These are phyloP conservation scores for Stenocarpella maydis DNA, from an alignment of 2,329 filamentous ascomycete genomes.

Conservation along the genomic window DNA sequence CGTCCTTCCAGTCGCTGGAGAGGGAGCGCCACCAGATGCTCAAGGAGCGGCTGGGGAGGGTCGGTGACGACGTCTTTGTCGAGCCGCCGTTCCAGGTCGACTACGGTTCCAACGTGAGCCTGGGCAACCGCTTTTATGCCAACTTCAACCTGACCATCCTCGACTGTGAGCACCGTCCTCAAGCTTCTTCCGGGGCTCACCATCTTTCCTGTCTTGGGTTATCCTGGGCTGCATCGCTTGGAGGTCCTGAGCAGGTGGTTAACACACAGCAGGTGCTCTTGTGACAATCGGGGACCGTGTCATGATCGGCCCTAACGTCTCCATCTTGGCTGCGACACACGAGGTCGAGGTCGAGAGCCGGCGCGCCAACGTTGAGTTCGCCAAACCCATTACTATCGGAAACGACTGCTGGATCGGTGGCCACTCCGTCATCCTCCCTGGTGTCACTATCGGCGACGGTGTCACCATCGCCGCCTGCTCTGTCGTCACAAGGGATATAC, in stretches of 20 bases:
- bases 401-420: constrained; percentile 27
- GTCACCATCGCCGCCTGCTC: constrained; percentile 13
- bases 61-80: constrained; percentile 63
- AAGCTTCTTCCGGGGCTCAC: no score
- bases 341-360: constrained; percentile 67
- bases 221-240: no score
- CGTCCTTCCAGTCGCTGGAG: constrained; percentile 40
- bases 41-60: constrained; percentile 55
- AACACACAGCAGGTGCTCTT: constrained; percentile 50
- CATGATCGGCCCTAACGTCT: constrained; percentile 75
- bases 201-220: no score
- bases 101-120: constrained; percentile 70
- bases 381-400: constrained; percentile 47
- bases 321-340: constrained; percentile 75
- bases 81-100: constrained; percentile 70
- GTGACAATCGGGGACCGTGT: constrained; percentile 76
- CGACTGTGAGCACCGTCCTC: constrained; percentile 58
- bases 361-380: constrained; percentile 56
- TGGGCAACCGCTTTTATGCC: constrained; percentile 69
- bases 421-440: constrained; percentile 2
- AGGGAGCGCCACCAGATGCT: constrained; percentile 55
- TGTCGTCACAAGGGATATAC: constrained; percentile 45
- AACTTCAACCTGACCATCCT: constrained; percentile 71
- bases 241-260: no score
- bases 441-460: constrained; percentile 16